Conservation (phyloP, 768 basidiomycete species). For the Russula sp. region DNA sequence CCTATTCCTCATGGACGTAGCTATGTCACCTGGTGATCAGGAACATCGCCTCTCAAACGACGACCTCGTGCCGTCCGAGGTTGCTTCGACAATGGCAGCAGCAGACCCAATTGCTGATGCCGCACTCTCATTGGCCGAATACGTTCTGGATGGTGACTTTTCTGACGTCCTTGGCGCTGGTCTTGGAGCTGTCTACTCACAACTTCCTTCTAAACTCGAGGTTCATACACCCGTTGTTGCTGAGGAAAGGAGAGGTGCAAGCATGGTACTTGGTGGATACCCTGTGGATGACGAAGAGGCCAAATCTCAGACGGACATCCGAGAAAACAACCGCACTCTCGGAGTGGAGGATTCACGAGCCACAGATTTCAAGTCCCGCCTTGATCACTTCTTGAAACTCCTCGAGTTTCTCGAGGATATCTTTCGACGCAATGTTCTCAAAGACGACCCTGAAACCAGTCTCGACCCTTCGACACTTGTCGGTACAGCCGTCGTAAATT, state of each 20-base stretch:
- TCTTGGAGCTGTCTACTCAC: slow-evolving; percentile 85
- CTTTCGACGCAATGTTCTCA: slow-evolving; percentile 53
- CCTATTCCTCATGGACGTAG: slow-evolving; percentile 92
- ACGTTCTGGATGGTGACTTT: slow-evolving; percentile 94
- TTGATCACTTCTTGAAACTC: slow-evolving; percentile 86
- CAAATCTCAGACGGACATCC: slow-evolving; percentile 40
- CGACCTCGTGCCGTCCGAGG: slow-evolving; percentile 26
- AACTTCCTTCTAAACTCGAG: slow-evolving; percentile 81
- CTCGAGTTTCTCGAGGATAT: slow-evolving; percentile 91
- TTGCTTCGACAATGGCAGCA: slow-evolving; percentile 18
- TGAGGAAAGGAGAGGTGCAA: slow-evolving; percentile 36
- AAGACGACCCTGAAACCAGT: slow-evolving; percentile 33
- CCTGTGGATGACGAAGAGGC: slow-evolving; percentile 49
- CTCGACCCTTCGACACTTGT: slow-evolving; percentile 59
- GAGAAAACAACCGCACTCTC: slow-evolving; percentile 46
- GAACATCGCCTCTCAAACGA: slow-evolving; percentile 35
- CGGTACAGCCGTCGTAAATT: slow-evolving; percentile 73
- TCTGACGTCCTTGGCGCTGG: slow-evolving; percentile 96
- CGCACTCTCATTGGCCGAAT: slow-evolving; percentile 82
- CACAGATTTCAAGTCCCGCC: slow-evolving; percentile 65
- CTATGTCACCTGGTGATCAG: slow-evolving; percentile 73
- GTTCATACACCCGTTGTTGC: slow-evolving; percentile 43
- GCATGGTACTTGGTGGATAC: slow-evolving; percentile 69
- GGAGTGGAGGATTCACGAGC: slow-evolving; percentile 74
- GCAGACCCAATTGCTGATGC: slow-evolving; percentile 77